Evolutionary conservation across 352 stramenopile species (phyloP), one percentile per base, ranked within the genome.

Genomic region (Phytophthora europaea): DNA sequence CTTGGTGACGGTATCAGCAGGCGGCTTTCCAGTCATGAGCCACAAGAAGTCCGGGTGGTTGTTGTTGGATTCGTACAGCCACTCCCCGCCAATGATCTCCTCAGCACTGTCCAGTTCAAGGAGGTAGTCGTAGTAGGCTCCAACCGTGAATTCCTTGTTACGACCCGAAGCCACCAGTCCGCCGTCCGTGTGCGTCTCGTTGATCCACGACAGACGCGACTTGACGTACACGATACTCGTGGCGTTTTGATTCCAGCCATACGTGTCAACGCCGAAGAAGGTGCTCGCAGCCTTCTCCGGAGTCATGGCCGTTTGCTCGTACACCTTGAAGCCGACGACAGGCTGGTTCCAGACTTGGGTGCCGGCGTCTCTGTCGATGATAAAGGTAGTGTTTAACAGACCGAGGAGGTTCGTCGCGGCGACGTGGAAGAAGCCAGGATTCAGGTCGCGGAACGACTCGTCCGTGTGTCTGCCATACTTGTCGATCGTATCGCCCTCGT

Each of bases 261-360:
- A 88, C 50, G 48, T 51, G 1, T 53, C 60, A 7, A 69, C 67
- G 12, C 54, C 56, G 64, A 75, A 82, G 55, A 65, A 80, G 23
- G 60, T 55, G 38, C 69, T 34, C 0, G 77, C 74, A 0, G 75
- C 78, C 2, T 82, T 13, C 20, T 67, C 40, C 1, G 61, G 53
- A 3, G 67, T 64, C 61, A 85, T 66, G 8, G 69, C 65, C 4
- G 62, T 52, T 53, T 67, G 38, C n/a, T 81, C 50, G 20, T 62
- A 33, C 12, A 85, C 61, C 45, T 79, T 48, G 61, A 87, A 89
- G 47, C 63, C 73, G 16, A 61, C 43, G 31, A 86, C 70, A 9
- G 82, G 78, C 55, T 85, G 73, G 70, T 88, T 86, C 80, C 82
- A 89, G 18, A 88, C 75, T 34, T 73, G 61, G 6, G 38, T n/a